phyloP scores from a whole-genome alignment of 352 stramenopile genomes.

The Globisporangium okanoganense region DNA sequence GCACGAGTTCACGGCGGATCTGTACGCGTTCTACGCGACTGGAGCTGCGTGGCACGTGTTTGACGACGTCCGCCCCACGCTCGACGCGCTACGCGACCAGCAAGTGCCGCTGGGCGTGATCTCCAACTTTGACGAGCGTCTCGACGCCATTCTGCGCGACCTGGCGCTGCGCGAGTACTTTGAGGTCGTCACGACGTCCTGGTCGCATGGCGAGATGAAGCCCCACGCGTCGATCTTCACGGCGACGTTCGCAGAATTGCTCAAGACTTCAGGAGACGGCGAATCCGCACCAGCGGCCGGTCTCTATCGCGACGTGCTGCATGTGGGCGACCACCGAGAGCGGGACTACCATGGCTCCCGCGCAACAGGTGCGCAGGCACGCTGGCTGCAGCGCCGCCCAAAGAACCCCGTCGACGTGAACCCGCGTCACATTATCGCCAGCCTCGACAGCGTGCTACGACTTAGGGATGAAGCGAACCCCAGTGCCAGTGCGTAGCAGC shows the following conservation, averaged over 20 bases:
- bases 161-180: constrained; percentile 47
- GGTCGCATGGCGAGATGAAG: constrained; percentile 41
- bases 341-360: constrained; percentile 54
- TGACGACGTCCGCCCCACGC: constrained; percentile 35
- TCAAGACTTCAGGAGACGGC: neutral
- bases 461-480: constrained; percentile 1
- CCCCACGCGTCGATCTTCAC: constrained; percentile 54
- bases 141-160: constrained; percentile 37
- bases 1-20: constrained; percentile 29
- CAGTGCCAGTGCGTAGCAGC: constrained; percentile 2
- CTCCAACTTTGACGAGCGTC: constrained; percentile 79
- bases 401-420: constrained; percentile 8
- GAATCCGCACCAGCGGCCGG: neutral
- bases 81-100: constrained; percentile 27
- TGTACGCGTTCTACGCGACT: constrained; percentile 55
- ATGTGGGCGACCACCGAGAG: constrained; percentile 55
- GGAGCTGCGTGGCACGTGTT: constrained; percentile 61
- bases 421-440: constrained; percentile 23
- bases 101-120: constrained; percentile 51
- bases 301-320: constrained; percentile 26
- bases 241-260: constrained; percentile 37
- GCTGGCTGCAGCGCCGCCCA: constrained; percentile 31
- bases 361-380: constrained; percentile 33
- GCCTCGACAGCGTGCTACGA: constrained; percentile 24
- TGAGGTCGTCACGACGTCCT: constrained; percentile 59